phyloP scores from a whole-genome alignment of 768 basidiomycete species.

The Mycena amicta region DNA sequence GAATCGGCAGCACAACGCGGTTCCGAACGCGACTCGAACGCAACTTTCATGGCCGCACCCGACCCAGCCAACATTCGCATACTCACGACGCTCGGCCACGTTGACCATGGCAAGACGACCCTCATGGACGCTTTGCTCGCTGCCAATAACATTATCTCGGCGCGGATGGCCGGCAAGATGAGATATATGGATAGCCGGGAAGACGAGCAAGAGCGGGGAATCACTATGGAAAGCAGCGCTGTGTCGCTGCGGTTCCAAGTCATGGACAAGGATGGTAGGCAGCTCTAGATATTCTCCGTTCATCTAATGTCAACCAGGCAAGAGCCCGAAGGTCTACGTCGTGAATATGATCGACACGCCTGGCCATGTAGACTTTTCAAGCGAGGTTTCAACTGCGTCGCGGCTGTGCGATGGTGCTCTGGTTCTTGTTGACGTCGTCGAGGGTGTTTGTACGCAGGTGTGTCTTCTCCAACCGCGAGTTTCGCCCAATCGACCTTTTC shows the following conservation, averaged over 20 bases:
- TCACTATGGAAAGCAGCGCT: slow-evolving; percentile 98
- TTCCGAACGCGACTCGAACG: background rate
- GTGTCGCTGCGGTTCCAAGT: slow-evolving; percentile 89
- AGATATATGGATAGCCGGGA: slow-evolving; percentile 94
- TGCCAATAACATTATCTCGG: slow-evolving; percentile 96
- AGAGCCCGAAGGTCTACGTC: slow-evolving; percentile 67
- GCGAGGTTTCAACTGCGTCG: slow-evolving; percentile 94
- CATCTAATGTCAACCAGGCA: slow-evolving; percentile 46
- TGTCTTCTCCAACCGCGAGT: slow-evolving; percentile 22
- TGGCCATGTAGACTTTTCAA: slow-evolving; percentile 98
- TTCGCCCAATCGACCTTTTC: slow-evolving; percentile 4
- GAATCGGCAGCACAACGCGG: background rate
- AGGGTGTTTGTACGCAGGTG: slow-evolving; percentile 98
- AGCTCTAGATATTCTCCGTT: slow-evolving; percentile 1
- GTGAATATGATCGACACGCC: slow-evolving; percentile 99
- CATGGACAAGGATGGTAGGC: slow-evolving; percentile 60
- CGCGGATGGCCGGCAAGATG: slow-evolving; percentile 93
- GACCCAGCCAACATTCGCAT: slow-evolving; percentile 63
- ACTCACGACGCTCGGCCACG: slow-evolving; percentile 86
- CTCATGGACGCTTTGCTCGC: slow-evolving; percentile 94
- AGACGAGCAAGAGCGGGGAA: slow-evolving; percentile 96
- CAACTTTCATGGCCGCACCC: slow-evolving; percentile 22
- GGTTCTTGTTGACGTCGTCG: slow-evolving; percentile 93
- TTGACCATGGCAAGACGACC: slow-evolving; percentile 96
- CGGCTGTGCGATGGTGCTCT: slow-evolving; percentile 94